Base-by-base conservation (phyloP, 2,329 filamentous ascomycete species). In the Lasiodiplodia citricola region DNA sequence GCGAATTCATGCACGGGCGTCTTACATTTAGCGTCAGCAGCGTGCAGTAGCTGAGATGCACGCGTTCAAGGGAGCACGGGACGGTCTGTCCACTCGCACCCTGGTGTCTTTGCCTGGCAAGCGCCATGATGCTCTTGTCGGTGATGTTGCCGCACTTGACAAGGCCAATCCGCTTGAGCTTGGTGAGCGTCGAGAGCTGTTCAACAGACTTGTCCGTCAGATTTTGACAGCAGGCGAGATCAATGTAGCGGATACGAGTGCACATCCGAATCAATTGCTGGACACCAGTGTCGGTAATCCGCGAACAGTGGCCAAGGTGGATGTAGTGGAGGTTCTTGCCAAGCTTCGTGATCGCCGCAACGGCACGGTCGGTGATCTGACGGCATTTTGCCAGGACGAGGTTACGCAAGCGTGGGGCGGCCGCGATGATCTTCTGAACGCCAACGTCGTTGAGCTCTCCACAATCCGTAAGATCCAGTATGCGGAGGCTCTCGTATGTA, bases 251-350 rank as follows among this genome's bases (percentile, higher is more conserved):
- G 73, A 99, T 98, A 28, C 96, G 89, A 75, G 95, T 98, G 84
- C 96, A 99, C 66, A 85, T 85, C 73, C 91, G 90, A 50, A 97
- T 93, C 38, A 99, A 85, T 67, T 90, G 90, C 74, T 92, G 92
- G 21, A 99, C 93, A 1, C 93, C 94, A 44, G 90, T 86, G 76
- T 99, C 96, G 0, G 95, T 97, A 76, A 99, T 94, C 57, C 94
- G 90, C 35, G 89, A 88, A 80, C 96, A 99, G 79, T 99, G 96
- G 11, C 96, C 96, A 2, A 99, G 86, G 76, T 99, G 96, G 65
- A 99, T 91, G 78, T 97, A 98, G 80, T 99, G 96, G 67, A 99
- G 83, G 75, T 98, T 99, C 84, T 97, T 98, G 71, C 94, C 94
- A 4, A 99, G 86, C 74, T 88, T 91, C 68, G 94, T 91, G 71